phyloP scores from a whole-genome alignment of 345 rosid species.

The Salix viminalis region DNA sequence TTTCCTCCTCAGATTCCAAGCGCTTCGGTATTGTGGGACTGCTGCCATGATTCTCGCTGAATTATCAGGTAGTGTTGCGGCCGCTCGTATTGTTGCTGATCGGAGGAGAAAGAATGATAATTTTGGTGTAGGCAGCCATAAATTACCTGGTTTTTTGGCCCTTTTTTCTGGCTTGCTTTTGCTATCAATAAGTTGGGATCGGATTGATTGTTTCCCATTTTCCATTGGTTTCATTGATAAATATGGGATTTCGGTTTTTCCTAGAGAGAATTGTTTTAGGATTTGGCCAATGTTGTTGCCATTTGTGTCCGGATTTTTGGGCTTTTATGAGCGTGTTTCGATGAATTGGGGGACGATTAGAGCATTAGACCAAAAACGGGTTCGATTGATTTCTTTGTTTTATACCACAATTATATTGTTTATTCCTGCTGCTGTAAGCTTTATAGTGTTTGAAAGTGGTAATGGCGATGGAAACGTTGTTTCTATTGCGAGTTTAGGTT shows the following conservation, averaged over 20 bases:
- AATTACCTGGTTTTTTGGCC: constrained; percentile 53
- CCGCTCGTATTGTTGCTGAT: constrained; percentile 50
- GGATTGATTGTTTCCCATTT: constrained; percentile 74
- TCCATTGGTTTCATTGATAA: constrained; percentile 36
- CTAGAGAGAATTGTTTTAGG: constrained; percentile 59
- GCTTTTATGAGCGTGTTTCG: constrained; percentile 74
- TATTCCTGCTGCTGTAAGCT: constrained; percentile 67
- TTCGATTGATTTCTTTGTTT: constrained; percentile 64
- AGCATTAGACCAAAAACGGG: constrained; percentile 60
- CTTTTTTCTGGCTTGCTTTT: constrained; percentile 61
- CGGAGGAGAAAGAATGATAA: constrained; percentile 17
- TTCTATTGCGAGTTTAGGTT: constrained; percentile 56
- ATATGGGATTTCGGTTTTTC: constrained; percentile 42
- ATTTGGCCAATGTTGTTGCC: constrained; percentile 86
- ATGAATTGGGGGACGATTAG: constrained; percentile 60
- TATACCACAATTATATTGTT: constrained; percentile 60
- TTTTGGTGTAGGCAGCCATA: constrained; percentile 1
- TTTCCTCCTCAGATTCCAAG: constrained; percentile 78
- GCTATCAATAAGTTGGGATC: constrained; percentile 84
- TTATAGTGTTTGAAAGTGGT: constrained; percentile 42
- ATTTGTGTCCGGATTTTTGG: constrained; percentile 74
- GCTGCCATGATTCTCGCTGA: constrained; percentile 95
- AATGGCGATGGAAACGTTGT: constrained; percentile 28
- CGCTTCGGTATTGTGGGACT: constrained; percentile 84
- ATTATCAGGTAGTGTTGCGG: constrained; percentile 56